Evolutionary conservation across 2,329 filamentous ascomycete genomes (phyloP).

Genomic region (Cordyceps farinosa): DNA sequence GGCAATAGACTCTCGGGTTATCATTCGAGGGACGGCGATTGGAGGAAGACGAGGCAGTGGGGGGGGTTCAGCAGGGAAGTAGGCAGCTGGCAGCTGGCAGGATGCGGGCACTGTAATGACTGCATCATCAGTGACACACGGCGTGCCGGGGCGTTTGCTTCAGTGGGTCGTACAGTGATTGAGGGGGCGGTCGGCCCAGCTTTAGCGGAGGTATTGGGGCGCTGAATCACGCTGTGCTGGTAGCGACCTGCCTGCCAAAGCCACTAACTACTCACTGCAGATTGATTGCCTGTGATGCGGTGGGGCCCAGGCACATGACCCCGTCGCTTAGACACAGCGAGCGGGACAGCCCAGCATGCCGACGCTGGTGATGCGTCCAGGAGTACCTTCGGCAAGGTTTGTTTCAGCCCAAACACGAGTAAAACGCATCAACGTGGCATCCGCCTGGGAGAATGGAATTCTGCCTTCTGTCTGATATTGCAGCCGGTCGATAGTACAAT

Average conservation of each 20-base stretch:
- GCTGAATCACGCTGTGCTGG: not conserved
- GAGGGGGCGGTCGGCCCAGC: not conserved
- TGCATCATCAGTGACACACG: not conserved
- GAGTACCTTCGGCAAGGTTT: not conserved
- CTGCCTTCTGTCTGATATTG: not conserved
- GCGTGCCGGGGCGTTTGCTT: not conserved
- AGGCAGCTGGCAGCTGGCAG: not conserved
- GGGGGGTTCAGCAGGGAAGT: not conserved
- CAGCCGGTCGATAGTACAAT: not conserved
- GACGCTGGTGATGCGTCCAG: not conserved
- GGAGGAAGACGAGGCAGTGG: slow-evolving; percentile 13
- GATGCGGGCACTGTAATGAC: not conserved
- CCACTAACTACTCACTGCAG: not conserved
- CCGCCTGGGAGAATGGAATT: not conserved
- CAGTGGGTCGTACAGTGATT: not conserved
- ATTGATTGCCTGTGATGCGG: not conserved
- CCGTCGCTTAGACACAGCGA: not conserved
- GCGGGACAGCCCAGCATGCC: not conserved
- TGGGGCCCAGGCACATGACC: slow-evolving; percentile 1
- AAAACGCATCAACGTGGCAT: not conserved
- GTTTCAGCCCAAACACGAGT: not conserved
- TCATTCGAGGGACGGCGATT: slow-evolving; percentile 17
- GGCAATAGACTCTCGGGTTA: slow-evolving; percentile 11
- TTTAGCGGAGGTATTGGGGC: not conserved
- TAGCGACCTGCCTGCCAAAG: not conserved